Evolutionary conservation across 495 filamentous ascomycete species (phyloP).

Genomic region (Symbiotaphrina buchneri): DNA sequence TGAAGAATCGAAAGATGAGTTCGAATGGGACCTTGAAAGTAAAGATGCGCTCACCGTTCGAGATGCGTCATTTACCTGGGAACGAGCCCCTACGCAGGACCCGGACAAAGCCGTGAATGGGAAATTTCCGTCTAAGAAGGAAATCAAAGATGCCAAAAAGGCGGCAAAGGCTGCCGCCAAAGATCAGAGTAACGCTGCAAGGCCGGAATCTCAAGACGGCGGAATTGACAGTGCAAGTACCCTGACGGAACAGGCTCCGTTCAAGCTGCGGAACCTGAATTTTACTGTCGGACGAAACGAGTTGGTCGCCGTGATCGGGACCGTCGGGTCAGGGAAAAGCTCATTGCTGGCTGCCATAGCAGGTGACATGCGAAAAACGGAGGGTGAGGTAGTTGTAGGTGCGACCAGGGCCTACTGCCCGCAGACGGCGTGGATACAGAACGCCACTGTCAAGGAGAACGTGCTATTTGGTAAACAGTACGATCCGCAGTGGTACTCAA

Average conservation of each 20-base stretch:
- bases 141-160: slow-evolving; percentile 12
- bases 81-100: slow-evolving; percentile 39
- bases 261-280: slow-evolving; percentile 54
- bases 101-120: slow-evolving; percentile 10
- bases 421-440: slow-evolving; percentile 96
- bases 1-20: slow-evolving; percentile 66
- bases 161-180: slow-evolving; percentile 12
- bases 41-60: slow-evolving; percentile 49
- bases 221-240: slow-evolving; percentile 26
- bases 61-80: slow-evolving; percentile 80
- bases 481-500: slow-evolving; percentile 38
- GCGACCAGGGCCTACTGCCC: slow-evolving; percentile 74
- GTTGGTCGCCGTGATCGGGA: slow-evolving; percentile 74
- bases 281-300: slow-evolving; percentile 61
- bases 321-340: slow-evolving; percentile 80
- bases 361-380: slow-evolving; percentile 77
- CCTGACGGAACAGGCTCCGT: slow-evolving; percentile 43
- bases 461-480: slow-evolving; percentile 76
- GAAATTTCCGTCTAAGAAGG: slow-evolving; percentile 19
- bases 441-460: slow-evolving; percentile 65
- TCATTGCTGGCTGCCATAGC: slow-evolving; percentile 78
- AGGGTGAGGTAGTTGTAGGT: slow-evolving; percentile 49
- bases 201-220: slow-evolving; percentile 12
- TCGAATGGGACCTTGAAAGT: slow-evolving; percentile 33
- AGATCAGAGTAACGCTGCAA: slow-evolving; percentile 10